phyloP scores from a whole-genome alignment of 768 basidiomycete genomes.

The Piloderma croceum region DNA sequence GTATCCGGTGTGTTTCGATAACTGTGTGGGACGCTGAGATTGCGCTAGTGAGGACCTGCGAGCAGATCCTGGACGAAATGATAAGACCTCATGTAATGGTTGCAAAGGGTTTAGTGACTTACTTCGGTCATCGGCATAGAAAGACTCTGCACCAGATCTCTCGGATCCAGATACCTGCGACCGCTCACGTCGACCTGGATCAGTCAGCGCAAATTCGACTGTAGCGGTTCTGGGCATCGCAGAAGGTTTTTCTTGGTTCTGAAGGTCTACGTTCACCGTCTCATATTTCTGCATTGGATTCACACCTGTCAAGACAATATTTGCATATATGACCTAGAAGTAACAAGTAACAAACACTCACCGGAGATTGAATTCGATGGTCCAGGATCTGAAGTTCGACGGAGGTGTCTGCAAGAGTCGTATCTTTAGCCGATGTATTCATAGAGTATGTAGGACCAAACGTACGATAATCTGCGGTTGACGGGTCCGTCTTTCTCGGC shows the following conservation, averaged over 20 bases:
- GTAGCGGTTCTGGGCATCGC: constrained; percentile 41
- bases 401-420: constrained; percentile 13
- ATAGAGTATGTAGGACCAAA: too few species aligned
- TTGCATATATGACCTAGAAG: too few species aligned
- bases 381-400: constrained; percentile 37
- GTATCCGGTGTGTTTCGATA: constrained; percentile 43
- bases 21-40: constrained; percentile 8
- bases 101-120: background rate
- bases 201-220: constrained; percentile 45
- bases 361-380: constrained; percentile 29
- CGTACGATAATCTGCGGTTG: too few species aligned
- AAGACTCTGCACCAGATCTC: background rate
- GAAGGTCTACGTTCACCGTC: constrained; percentile 23
- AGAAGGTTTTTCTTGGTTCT: constrained; percentile 15
- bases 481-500: too few species aligned
- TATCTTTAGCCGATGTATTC: too few species aligned
- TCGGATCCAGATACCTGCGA: background rate
- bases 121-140: constrained; percentile 16
- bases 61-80: constrained; percentile 14
- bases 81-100: background rate
- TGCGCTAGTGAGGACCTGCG: constrained; percentile 5
- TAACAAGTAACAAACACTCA: constrained; percentile 14
- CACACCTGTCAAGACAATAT: background rate
- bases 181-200: constrained; percentile 7
- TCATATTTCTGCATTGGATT: constrained; percentile 31